phyloP scores from a whole-genome alignment of 352 stramenopile genomes.

The Halophytophthora polymorphica region DNA sequence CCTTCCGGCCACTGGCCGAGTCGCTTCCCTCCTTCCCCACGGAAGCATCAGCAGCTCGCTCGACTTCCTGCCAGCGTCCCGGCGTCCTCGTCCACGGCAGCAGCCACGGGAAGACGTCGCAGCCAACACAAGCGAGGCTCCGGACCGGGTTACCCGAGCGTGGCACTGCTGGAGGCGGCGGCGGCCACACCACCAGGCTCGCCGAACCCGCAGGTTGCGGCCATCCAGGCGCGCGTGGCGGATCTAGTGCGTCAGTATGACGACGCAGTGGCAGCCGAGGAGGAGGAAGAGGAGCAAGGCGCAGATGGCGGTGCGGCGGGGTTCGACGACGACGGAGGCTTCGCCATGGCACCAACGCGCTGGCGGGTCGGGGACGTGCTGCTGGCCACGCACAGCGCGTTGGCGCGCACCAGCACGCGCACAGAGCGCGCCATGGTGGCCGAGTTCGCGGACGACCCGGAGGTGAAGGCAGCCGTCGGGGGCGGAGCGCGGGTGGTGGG shows the following conservation, averaged over 20 bases:
- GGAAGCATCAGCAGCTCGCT: slow-evolving; percentile 9
- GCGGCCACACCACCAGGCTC: neutral
- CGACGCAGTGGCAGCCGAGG: slow-evolving; percentile 27
- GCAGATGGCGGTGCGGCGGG: too few species aligned
- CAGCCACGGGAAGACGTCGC: neutral
- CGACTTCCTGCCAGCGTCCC: slow-evolving; percentile 12
- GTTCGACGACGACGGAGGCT: slow-evolving; percentile 18
- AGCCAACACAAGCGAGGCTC: neutral
- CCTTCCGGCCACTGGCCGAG: slow-evolving; percentile 9
- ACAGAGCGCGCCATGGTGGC: slow-evolving; percentile 48
- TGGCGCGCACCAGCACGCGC: slow-evolving; percentile 53
- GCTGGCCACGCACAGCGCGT: slow-evolving; percentile 53
- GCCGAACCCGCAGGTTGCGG: slow-evolving; percentile 47
- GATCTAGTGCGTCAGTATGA: slow-evolving; percentile 71
- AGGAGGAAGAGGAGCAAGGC: slow-evolving; percentile 19
- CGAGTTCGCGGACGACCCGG: slow-evolving; percentile 53
- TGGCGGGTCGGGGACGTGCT: slow-evolving; percentile 69
- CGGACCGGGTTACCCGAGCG: slow-evolving; percentile 7
- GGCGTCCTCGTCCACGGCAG: neutral
- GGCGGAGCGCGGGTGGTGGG: slow-evolving; percentile 34
- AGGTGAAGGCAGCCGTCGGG: slow-evolving; percentile 39
- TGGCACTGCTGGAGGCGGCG: slow-evolving; percentile 10
- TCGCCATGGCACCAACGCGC: slow-evolving; percentile 26
- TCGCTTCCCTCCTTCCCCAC: slow-evolving; percentile 15
- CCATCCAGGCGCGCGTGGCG: slow-evolving; percentile 65